Evolutionary conservation across 1,284 basidiomycete genomes (phyloP), one percentile per base, ranked within the genome.

Genomic region (Ustilago crameri): DNA sequence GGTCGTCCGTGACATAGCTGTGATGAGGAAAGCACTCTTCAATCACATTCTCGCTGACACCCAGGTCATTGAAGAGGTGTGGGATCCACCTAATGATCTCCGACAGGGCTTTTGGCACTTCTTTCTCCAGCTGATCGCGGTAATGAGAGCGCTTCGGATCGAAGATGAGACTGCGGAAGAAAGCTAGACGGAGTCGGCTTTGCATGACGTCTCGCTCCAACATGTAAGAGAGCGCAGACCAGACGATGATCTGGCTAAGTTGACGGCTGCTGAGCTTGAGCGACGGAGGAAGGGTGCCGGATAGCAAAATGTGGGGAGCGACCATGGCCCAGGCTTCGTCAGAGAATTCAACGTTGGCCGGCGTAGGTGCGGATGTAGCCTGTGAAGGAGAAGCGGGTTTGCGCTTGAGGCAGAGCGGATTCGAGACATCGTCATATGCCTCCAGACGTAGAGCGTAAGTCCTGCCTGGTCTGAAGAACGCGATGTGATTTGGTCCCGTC

Each of bases 1-100:
- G 34, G 23, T 38, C 51, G 22, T 54, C 46, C 23, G 55, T 48
- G 5, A 37, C 53, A 10, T 48, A 27, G 9, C 43, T n/a, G n/a
- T 64, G 27, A 35, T 70, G 56, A 1, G 61, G 67, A 37, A 64
- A 70, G n/a, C 56, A 60, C 12, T 52, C 23, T 32, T 59, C 57
- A 8, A 70, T 26, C 5, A 64, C 53, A 3, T 40, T 22, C 20
- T 53, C 57, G 38, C 41, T 37, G 20, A 70, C 45, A 4, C 67
- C 67, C 35, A 70, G 35, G 1, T 52, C 32, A 32, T 49, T 23
- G 34, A 70, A 60, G 9, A 70, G 37, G 18, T 18, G 56, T 9
- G 67, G 67, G 4, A 64, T 46, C 3, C 32, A 49, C n/a, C 7
- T 14, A 3, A 61, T 42, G 3, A 70, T 47, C 3, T 60, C 50